These are phyloP conservation scores for Calonectria montana DNA, from an alignment of 2,329 filamentous ascomycete genomes.

Conservation along the genomic window DNA sequence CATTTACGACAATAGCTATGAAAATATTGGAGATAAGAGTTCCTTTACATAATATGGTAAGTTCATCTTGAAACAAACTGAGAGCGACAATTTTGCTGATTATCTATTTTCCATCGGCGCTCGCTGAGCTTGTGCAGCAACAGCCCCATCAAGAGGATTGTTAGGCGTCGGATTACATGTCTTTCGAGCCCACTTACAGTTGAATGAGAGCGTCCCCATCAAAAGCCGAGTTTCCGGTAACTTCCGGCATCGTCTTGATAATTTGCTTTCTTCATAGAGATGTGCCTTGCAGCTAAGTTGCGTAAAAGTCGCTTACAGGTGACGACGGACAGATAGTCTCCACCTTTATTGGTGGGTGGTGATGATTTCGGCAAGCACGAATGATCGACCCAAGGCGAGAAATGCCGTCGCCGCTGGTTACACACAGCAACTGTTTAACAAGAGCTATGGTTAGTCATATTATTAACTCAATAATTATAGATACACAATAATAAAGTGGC, in stretches of 20 bases:
- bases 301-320: too few species aligned
- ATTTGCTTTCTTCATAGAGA: neutral
- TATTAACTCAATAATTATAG: too few species aligned
- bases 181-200: neutral
- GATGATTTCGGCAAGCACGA: too few species aligned
- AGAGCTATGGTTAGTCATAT: too few species aligned
- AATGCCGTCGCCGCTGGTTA: too few species aligned
- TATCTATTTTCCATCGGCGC: neutral
- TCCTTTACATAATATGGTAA: slow-evolving; percentile 30
- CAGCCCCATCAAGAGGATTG: slow-evolving; percentile 51
- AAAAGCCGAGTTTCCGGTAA: neutral
- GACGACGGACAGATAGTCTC: too few species aligned
- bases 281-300: neutral
- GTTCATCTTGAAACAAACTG: neutral
- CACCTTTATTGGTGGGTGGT: too few species aligned
- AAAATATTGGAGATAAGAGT: slow-evolving; percentile 24
- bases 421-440: too few species aligned
- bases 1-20: slow-evolving; percentile 29
- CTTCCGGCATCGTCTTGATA: neutral
- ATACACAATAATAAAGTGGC: too few species aligned
- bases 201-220: neutral
- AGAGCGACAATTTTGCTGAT: neutral
- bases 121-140: slow-evolving; percentile 46
- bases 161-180: neutral
- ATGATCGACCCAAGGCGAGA: too few species aligned